phyloP scores from a whole-genome alignment of 2,329 filamentous ascomycete species.

The Boeremia lycopersici region DNA sequence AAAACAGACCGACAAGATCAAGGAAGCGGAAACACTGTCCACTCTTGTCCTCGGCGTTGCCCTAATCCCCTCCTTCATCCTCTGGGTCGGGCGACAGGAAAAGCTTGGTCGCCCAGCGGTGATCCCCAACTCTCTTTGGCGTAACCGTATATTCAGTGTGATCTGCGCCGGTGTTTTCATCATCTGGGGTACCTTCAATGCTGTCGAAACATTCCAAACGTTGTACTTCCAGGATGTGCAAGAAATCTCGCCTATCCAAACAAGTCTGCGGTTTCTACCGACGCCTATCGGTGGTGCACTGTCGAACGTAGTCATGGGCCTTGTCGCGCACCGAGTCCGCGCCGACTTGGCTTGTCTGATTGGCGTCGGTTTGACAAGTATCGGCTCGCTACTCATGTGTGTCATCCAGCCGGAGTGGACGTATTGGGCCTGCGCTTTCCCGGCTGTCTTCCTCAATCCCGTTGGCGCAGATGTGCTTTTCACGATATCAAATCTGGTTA shows the following conservation, averaged over 20 bases:
- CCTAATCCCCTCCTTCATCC: slow-evolving; percentile 57
- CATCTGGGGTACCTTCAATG: slow-evolving; percentile 46
- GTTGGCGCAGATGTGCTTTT: slow-evolving; percentile 54
- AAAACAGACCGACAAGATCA: slow-evolving; percentile 50
- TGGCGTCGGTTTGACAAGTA: slow-evolving; percentile 28
- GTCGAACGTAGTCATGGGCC: slow-evolving; percentile 54
- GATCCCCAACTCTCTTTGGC: slow-evolving; percentile 68
- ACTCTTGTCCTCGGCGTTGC: slow-evolving; percentile 54
- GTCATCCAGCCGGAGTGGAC: slow-evolving; percentile 52
- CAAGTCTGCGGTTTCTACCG: slow-evolving; percentile 53
- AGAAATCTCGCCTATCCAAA: slow-evolving; percentile 40
- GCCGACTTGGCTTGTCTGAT: slow-evolving; percentile 52
- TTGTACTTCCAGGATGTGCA: slow-evolving; percentile 54
- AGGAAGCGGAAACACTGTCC: slow-evolving; percentile 52
- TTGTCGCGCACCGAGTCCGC: slow-evolving; percentile 53
- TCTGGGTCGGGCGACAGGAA: slow-evolving; percentile 61
- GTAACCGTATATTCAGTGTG: slow-evolving; percentile 60
- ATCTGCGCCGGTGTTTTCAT: slow-evolving; percentile 58
- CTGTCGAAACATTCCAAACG: slow-evolving; percentile 48
- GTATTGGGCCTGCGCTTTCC: slow-evolving; percentile 57
- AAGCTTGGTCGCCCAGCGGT: slow-evolving; percentile 57
- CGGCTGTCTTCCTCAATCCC: slow-evolving; percentile 51
- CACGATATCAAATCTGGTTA: slow-evolving; percentile 52
- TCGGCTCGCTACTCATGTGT: slow-evolving; percentile 55
- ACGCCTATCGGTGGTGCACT: slow-evolving; percentile 48